Conservation (phyloP, 2,329 filamentous ascomycete genomes). For the Hymenoscyphus albidus region DNA sequence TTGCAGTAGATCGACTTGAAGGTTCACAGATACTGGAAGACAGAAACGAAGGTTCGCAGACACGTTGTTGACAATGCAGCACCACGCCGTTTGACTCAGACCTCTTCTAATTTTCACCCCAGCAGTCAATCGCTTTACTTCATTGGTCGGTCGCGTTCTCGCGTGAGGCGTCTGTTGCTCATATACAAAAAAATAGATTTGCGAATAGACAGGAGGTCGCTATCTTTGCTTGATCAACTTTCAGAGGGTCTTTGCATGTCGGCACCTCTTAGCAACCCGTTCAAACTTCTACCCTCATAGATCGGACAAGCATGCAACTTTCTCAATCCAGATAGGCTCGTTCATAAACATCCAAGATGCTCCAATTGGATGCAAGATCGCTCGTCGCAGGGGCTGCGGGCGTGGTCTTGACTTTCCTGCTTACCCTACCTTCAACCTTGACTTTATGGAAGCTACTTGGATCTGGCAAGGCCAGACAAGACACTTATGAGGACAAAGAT, state of each 20-base stretch:
- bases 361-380: conserved; percentile 48
- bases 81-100: conserved; percentile 6
- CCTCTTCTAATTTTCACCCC: not conserved
- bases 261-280: not conserved
- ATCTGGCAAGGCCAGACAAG: conserved; percentile 32
- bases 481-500: conserved; percentile 65
- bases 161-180: not conserved
- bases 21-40: not conserved
- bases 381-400: conserved; percentile 28
- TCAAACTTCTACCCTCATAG: not conserved
- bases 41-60: not conserved
- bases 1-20: not conserved
- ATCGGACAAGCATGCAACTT: not conserved
- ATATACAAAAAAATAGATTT: not conserved
- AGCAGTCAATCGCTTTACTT: not conserved
- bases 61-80: no score
- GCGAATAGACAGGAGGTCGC: not conserved
- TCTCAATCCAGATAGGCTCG: not conserved
- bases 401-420: conserved; percentile 37
- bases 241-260: not conserved
- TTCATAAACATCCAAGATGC: conserved; percentile 46
- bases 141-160: not conserved
- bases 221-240: not conserved
- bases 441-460: conserved; percentile 37
- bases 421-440: conserved; percentile 39